phyloP scores from a whole-genome alignment of 2,329 filamentous ascomycete species.

The Exophiala mesophila region DNA sequence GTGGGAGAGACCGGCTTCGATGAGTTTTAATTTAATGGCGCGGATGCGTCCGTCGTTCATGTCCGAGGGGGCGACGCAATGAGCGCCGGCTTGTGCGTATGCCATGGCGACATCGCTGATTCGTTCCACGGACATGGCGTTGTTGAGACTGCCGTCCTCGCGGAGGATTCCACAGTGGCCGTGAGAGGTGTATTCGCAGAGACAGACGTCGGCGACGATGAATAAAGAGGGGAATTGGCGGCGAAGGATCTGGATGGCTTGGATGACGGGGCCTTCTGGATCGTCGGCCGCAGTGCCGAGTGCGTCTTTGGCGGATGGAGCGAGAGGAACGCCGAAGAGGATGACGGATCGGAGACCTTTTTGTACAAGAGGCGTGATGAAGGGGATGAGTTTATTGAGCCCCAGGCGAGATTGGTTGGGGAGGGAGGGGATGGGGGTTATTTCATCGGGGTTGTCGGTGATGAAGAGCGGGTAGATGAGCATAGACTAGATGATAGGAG shows the following conservation, averaged over 20 bases:
- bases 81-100: slow-evolving; percentile 90
- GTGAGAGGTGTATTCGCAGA: slow-evolving; percentile 98
- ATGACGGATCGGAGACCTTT: slow-evolving; percentile 93
- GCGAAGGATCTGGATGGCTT: slow-evolving; percentile 75
- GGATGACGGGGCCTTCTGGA: slow-evolving; percentile 85
- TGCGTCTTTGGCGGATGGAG: slow-evolving; percentile 76
- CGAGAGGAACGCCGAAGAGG: slow-evolving; percentile 87
- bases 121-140: slow-evolving; percentile 85
- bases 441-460: slow-evolving; percentile 88
- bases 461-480: slow-evolving; percentile 97
- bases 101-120: slow-evolving; percentile 97
- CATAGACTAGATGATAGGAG: no score
- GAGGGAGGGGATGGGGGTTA: slow-evolving; percentile 81
- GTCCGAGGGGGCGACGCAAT: slow-evolving; percentile 94
- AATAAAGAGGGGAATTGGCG: slow-evolving; percentile 84
- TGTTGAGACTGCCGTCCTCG: slow-evolving; percentile 89
- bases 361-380: slow-evolving; percentile 77
- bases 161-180: slow-evolving; percentile 95
- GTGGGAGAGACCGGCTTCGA: slow-evolving; percentile 89
- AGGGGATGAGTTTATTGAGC: slow-evolving; percentile 76
- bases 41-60: slow-evolving; percentile 99
- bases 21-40: slow-evolving; percentile 95
- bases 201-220: slow-evolving; percentile 86
- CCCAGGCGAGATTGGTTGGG: slow-evolving; percentile 87
- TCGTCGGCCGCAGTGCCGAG: slow-evolving; percentile 91